Evolutionary conservation across 495 filamentous ascomycete genomes (phyloP), one percentile per base, ranked within the genome.

Genomic region (Penicillium cosmopolitanum): DNA sequence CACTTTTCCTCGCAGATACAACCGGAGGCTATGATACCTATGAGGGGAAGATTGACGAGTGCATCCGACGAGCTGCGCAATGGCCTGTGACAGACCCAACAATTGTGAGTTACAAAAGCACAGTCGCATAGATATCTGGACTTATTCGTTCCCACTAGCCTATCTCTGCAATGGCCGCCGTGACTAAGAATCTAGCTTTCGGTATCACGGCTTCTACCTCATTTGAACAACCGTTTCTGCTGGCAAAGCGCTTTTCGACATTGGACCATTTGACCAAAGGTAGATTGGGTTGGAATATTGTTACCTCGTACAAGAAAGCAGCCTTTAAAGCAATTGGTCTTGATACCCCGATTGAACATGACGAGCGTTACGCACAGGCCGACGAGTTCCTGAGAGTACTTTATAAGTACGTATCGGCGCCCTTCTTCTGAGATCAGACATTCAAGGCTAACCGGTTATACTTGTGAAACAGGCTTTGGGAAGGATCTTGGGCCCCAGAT

Each of bases 231-330:
- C 84, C 85, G 4, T 88, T 81, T 60, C 69, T 83, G 6, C 73
- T 87, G 1, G 85, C 85, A 4, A 82, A 82, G 58, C 76, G 82
- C 15, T 85, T 85, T 51, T 87, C 85, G 0, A 87, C 84, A 1
- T 62, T 89, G n/a, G 85, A 88, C 54, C 85, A 89, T 63, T 71
- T 86, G 18, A 87, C 84, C 0, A 72, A 80, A 1, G 85, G 84
- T 0, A 75, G 85, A 4, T 70, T 88, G 40, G 85, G 80, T 0
- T 88, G 85, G 86, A 89, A 88, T 56, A 86, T 89, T 38, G 84
- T 88, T 13, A 87, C 85, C 5, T 81, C 76, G 0, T 88, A 80
- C 69, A 83, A 82, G 65, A 84, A 87, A 55, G 71, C 80, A 0
- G 83, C 85, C 6, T 82, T 82, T 60, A 84, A 84, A 59, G 82